These are phyloP conservation scores for Hygrophila difformis DNA, from an alignment of 257 asterid species.

Conservation along the genomic window DNA sequence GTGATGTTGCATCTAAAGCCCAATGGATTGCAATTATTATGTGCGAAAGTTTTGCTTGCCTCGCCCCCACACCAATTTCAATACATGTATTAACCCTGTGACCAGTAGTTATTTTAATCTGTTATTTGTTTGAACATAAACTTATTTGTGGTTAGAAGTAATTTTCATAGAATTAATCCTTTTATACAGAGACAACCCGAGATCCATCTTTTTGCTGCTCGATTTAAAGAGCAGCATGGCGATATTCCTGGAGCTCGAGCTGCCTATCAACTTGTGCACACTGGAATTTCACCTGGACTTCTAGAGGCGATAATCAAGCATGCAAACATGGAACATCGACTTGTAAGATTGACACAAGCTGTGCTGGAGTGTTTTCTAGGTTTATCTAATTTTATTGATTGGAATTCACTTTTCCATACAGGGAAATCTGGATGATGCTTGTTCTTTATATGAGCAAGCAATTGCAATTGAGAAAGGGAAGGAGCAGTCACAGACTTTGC, in stretches of 20 bases:
- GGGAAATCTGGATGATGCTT: constrained; percentile 86
- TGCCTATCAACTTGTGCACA: constrained; percentile 86
- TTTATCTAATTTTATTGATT: constrained; percentile 8
- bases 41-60: too few relatives aligned
- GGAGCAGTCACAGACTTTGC: constrained; percentile 84
- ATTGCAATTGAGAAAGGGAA: constrained; percentile 92
- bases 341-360: constrained; percentile 37
- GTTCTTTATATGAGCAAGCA: constrained; percentile 82
- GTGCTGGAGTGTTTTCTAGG: constrained; percentile 2
- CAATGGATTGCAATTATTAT: too few relatives aligned
- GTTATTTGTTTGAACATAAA: neutral
- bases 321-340: constrained; percentile 92
- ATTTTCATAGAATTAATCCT: too few relatives aligned
- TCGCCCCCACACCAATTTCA: too few relatives aligned
- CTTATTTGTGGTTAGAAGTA: neutral
- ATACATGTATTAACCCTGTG: too few relatives aligned
- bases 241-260: constrained; percentile 87
- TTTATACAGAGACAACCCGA: constrained; percentile 86
- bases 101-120: too few relatives aligned
- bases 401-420: constrained; percentile 23
- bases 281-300: constrained; percentile 95
- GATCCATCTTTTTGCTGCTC: constrained; percentile 91
- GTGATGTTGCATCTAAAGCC: too few relatives aligned
- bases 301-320: constrained; percentile 90
- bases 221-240: constrained; percentile 75